These are phyloP conservation scores for Aspergillus chevalieri DNA, from an alignment of 2,329 filamentous ascomycete genomes.

Conservation along the genomic window DNA sequence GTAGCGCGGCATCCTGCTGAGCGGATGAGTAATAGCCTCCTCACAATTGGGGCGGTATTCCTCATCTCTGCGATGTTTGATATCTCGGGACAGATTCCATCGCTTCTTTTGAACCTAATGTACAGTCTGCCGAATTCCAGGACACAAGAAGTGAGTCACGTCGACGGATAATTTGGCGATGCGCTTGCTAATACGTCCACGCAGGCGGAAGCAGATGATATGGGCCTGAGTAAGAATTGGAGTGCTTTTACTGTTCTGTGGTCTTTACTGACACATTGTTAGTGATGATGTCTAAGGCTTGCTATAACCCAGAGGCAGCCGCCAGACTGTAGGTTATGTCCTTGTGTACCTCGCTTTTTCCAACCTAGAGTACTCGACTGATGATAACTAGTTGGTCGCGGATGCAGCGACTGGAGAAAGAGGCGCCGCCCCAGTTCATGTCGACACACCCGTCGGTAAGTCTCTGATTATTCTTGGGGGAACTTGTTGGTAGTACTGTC, in stretches of 20 bases:
- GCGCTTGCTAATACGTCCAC: conserved; percentile 5
- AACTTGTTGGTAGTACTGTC: not conserved
- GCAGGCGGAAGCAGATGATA: conserved; percentile 54
- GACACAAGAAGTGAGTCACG: conserved; percentile 47
- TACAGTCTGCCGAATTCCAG: conserved; percentile 51
- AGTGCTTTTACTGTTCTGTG: not conserved
- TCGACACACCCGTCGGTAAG: conserved; percentile 54
- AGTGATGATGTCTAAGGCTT: conserved; percentile 59
- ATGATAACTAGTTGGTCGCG: conserved; percentile 38
- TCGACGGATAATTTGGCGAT: not conserved
- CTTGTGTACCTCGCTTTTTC: not conserved
- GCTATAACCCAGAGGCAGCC: conserved; percentile 54
- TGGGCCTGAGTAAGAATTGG: conserved; percentile 44
- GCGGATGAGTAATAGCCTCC: conserved; percentile 43
- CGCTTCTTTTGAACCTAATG: conserved; percentile 43
- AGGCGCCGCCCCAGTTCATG: conserved; percentile 50
- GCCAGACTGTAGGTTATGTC: conserved; percentile 40
- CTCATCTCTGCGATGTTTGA: conserved; percentile 32
- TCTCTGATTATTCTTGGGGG: not conserved
- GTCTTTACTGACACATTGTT: conserved; percentile 11
- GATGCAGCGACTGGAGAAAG: conserved; percentile 45
- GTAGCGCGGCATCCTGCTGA: conserved; percentile 53
- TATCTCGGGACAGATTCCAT: conserved; percentile 32
- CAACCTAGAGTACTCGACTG: not conserved
- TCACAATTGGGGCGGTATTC: conserved; percentile 25